These are phyloP conservation scores for Begonia loranthoides DNA, from an alignment of 306 rosid species.

Conservation along the genomic window DNA sequence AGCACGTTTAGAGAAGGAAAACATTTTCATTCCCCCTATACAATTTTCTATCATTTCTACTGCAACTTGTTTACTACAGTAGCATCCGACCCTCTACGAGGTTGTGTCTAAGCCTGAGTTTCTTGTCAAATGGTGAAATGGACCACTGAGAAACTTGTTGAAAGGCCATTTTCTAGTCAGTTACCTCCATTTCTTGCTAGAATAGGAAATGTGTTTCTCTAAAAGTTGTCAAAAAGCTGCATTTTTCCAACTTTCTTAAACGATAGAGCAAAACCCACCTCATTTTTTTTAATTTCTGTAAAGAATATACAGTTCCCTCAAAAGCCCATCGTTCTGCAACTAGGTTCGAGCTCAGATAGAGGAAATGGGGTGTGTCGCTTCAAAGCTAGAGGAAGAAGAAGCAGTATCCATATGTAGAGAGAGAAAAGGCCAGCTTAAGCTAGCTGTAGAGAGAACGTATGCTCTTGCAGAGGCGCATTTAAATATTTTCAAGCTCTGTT, in stretches of 20 bases:
- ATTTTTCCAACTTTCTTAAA: constrained; percentile 19
- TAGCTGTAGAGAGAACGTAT: constrained; percentile 73
- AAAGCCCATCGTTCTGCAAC: constrained; percentile 9
- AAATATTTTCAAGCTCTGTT: constrained; percentile 56
- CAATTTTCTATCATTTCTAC: no score
- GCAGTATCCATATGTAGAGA: constrained; percentile 76
- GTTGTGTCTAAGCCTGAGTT: no score
- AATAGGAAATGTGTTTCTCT: constrained; percentile 25
- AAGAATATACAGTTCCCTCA: constrained; percentile 26
- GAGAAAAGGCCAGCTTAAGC: constrained; percentile 63
- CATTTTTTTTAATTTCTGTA: constrained; percentile 30
- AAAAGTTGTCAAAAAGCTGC: constrained; percentile 13
- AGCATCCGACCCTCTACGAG: no score
- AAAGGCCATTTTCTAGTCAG: constrained; percentile 11
- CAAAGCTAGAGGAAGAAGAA: constrained; percentile 85
- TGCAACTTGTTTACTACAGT: no score
- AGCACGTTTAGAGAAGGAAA: neutral
- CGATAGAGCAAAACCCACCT: constrained; percentile 25
- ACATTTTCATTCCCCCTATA: no score
- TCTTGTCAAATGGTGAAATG: no score
- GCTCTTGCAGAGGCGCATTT: constrained; percentile 84
- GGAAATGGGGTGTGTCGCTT: constrained; percentile 85
- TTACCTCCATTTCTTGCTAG: constrained; percentile 5
- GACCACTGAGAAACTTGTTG: neutral
- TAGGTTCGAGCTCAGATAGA: constrained; percentile 12